Evolutionary conservation across 2,329 filamentous ascomycete genomes (phyloP).

Genomic region (Neoascochyta sp.): DNA sequence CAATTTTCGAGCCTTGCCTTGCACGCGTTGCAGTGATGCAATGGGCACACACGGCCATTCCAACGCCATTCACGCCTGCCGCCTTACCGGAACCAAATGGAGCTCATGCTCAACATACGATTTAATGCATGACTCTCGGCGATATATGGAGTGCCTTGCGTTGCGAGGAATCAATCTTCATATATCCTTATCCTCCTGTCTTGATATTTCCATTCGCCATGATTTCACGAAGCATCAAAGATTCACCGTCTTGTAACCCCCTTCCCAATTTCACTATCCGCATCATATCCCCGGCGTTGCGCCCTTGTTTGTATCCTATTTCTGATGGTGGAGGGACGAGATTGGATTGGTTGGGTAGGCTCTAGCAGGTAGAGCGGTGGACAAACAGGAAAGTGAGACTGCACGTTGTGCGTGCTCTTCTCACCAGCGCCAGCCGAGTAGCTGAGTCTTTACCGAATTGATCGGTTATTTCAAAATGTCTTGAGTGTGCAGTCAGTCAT

Average conservation of each 20-base stretch:
- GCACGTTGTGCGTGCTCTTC: slow-evolving; percentile 9
- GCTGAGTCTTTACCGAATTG: slow-evolving; percentile 24
- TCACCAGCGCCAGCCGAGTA: slow-evolving; percentile 20
- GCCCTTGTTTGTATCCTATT: slow-evolving; percentile 28
- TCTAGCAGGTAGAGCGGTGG: slow-evolving; percentile 13
- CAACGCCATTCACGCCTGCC: slow-evolving; percentile 2
- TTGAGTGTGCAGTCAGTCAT: slow-evolving; percentile 2
- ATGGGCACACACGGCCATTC: background rate
- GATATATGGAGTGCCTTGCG: no score
- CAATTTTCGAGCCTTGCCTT: slow-evolving; percentile 8
- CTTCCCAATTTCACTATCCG: slow-evolving; percentile 28
- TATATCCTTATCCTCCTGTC: slow-evolving; percentile 18
- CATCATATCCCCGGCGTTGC: slow-evolving; percentile 43
- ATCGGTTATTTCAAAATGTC: slow-evolving; percentile 12
- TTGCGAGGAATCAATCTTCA: no score
- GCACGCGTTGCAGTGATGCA: slow-evolving; percentile 7
- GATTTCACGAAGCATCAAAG: slow-evolving; percentile 39
- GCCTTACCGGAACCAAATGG: no score
- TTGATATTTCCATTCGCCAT: slow-evolving; percentile 27
- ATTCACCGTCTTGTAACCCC: slow-evolving; percentile 44
- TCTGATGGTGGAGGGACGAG: slow-evolving; percentile 20
- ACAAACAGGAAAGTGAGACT: slow-evolving; percentile 12
- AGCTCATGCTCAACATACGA: slow-evolving; percentile 19
- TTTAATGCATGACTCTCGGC: slow-evolving; percentile 27
- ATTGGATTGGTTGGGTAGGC: slow-evolving; percentile 21